Conservation (phyloP, 495 filamentous ascomycete genomes). For the Aspergillus nidulans region DNA sequence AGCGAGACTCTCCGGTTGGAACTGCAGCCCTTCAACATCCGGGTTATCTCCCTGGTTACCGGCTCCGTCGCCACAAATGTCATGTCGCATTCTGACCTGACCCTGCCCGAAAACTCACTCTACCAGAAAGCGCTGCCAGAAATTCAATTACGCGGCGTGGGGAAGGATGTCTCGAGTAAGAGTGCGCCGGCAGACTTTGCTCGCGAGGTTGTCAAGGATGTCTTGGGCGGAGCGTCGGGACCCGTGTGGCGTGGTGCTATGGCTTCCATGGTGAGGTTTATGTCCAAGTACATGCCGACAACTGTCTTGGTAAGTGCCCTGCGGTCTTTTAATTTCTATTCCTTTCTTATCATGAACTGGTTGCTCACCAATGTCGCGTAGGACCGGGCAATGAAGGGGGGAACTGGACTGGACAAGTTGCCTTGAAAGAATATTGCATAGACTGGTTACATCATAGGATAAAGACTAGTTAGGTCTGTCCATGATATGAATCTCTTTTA, state of each 20-base stretch:
- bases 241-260: not conserved
- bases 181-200: not conserved
- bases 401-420: too few species aligned
- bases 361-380: too few species aligned
- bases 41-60: conserved; percentile 44
- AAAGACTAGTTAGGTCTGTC: too few species aligned
- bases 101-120: not conserved
- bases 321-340: too few species aligned
- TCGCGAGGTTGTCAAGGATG: not conserved
- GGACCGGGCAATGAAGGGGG: too few species aligned
- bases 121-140: not conserved
- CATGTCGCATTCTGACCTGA: not conserved
- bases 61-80: not conserved
- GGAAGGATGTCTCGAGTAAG: not conserved
- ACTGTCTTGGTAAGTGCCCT: not conserved
- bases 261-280: not conserved
- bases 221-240: not conserved
- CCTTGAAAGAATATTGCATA: too few species aligned
- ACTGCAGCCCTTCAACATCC: conserved; percentile 49
- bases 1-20: conserved; percentile 51
- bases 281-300: not conserved
- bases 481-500: too few species aligned
- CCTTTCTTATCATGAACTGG: too few species aligned
- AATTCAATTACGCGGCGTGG: not conserved
- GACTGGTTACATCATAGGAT: too few species aligned